phyloP scores from a whole-genome alignment of 2,329 filamentous ascomycete species.

The Claviceps sorghi region DNA sequence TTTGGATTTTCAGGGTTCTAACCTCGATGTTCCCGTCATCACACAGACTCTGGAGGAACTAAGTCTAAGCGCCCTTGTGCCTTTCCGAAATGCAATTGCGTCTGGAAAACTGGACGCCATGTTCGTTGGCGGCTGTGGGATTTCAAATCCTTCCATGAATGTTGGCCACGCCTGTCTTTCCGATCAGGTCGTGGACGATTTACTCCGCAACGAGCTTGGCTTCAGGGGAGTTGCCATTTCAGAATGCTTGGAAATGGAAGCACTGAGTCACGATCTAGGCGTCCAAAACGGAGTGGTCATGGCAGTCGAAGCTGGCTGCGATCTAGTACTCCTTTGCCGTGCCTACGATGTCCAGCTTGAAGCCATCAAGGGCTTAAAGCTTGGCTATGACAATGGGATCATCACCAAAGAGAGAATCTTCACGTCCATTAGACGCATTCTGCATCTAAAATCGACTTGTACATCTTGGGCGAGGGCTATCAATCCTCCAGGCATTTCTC shows the following conservation, averaged over 20 bases:
- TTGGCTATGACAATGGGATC: slow-evolving; percentile 81
- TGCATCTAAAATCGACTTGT: slow-evolving; percentile 69
- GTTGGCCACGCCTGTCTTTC: slow-evolving; percentile 91
- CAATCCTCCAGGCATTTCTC: slow-evolving; percentile 65
- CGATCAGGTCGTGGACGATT: slow-evolving; percentile 80
- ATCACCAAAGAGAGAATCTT: slow-evolving; percentile 68
- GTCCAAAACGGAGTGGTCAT: slow-evolving; percentile 93
- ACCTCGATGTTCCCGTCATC: slow-evolving; percentile 84
- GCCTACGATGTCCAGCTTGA: slow-evolving; percentile 82
- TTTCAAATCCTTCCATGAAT: slow-evolving; percentile 81
- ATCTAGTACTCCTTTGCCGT: slow-evolving; percentile 76
- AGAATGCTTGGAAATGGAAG: slow-evolving; percentile 94
- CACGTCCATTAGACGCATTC: slow-evolving; percentile 63
- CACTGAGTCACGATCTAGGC: slow-evolving; percentile 88
- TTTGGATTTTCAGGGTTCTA: slow-evolving; percentile 81
- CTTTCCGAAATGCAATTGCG: slow-evolving; percentile 78
- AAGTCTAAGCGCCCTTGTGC: slow-evolving; percentile 79
- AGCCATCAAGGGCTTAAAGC: slow-evolving; percentile 75
- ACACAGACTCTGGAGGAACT: slow-evolving; percentile 88
- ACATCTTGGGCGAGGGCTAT: slow-evolving; percentile 85
- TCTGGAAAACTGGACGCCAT: slow-evolving; percentile 75
- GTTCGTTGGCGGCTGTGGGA: slow-evolving; percentile 90
- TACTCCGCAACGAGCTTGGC: slow-evolving; percentile 74
- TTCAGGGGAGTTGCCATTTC: slow-evolving; percentile 90
- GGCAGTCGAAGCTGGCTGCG: slow-evolving; percentile 92